These are phyloP conservation scores for Kluyveromyces siamensis DNA, from an alignment of 805 yeast genomes.

Conservation along the genomic window DNA sequence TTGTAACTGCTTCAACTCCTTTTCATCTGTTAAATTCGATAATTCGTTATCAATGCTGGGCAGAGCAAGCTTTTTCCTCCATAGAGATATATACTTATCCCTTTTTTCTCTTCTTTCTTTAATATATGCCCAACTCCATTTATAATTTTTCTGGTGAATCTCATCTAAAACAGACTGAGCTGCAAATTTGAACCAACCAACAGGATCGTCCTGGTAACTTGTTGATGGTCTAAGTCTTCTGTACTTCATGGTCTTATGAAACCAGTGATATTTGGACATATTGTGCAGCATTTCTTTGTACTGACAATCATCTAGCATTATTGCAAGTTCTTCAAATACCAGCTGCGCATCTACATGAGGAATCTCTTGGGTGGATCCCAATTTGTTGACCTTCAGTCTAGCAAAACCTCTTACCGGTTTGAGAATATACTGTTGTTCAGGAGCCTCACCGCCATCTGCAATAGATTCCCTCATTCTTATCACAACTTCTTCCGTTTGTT, in stretches of 20 bases:
- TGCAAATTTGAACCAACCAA: slow-evolving; percentile 75
- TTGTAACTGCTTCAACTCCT: slow-evolving; percentile 46
- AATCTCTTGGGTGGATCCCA: slow-evolving; percentile 54
- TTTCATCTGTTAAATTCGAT: slow-evolving; percentile 30
- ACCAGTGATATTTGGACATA: slow-evolving; percentile 73
- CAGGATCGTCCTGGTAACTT: slow-evolving; percentile 50
- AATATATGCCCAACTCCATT: slow-evolving; percentile 86
- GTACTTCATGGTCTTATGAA: slow-evolving; percentile 64
- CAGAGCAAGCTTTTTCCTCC: slow-evolving; percentile 48
- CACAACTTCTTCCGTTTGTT: slow-evolving; percentile 41
- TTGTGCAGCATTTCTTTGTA: slow-evolving; percentile 76
- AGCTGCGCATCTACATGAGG: slow-evolving; percentile 72
- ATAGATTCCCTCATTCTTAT: slow-evolving; percentile 40
- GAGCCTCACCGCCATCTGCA: slow-evolving; percentile 24
- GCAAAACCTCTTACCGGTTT: slow-evolving; percentile 89
- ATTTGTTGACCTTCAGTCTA: slow-evolving; percentile 68
- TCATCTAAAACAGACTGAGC: slow-evolving; percentile 69
- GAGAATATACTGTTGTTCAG: slow-evolving; percentile 48
- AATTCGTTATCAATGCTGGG: slow-evolving; percentile 24
- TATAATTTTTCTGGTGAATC: slow-evolving; percentile 68
- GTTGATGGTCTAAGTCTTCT: slow-evolving; percentile 57
- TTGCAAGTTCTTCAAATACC: slow-evolving; percentile 80
- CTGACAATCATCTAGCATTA: slow-evolving; percentile 76
- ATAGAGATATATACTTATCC: slow-evolving; percentile 52
- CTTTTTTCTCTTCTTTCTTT: slow-evolving; percentile 65